Base-by-base conservation (phyloP, 1,284 basidiomycete genomes). In the Sanghuangporus weigelae region DNA sequence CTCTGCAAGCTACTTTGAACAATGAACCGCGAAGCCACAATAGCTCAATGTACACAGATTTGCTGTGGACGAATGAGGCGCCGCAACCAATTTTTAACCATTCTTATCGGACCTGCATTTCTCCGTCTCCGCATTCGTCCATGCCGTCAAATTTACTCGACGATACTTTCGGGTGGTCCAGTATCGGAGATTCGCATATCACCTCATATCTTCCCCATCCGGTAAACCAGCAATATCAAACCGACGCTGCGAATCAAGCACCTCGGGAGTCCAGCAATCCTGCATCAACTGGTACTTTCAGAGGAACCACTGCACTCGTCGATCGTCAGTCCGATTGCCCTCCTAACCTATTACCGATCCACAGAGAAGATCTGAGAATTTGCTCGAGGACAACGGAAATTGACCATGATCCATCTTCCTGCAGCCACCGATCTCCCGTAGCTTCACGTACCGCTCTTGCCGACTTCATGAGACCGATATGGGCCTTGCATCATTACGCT, bases 81-180 rank as follows among this genome's bases (percentile, higher is more conserved):
- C 31, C 38, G 16, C 16, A 57, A 11, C 5, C 55, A 21, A 57
- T 8, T 19, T 12, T 51, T 19, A 10, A 2, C 21, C 39, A 23
- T 44, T 36, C 48, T n/a, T 23, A 51, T 31, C n/a, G 42, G 31
- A 31, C 46, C 16, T 39, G 7, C 6, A 11, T 44, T 11, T 57
- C 61, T 12, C 42, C 53, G 26, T 62, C 61, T 39, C 7, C 62
- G 26, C 57, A 10, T 63, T 53, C 56, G 10, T 26, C 38, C 8
- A n/a, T 48, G 8, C 44, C 44, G 11, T 26, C 57, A 11, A 26
- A 50, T 19, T 63, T 56, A 21, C 10, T 39, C 54, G 55, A 63
- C 21, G 42, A 49, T 48, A 54, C 12, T 16, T 23, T 53, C 11
- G 38, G 23, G 16, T 60, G 49, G 50, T 21, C 51, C 23, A 23